Evolutionary conservation across 768 basidiomycete genomes (phyloP).

Genomic region (Naematelia encephala): DNA sequence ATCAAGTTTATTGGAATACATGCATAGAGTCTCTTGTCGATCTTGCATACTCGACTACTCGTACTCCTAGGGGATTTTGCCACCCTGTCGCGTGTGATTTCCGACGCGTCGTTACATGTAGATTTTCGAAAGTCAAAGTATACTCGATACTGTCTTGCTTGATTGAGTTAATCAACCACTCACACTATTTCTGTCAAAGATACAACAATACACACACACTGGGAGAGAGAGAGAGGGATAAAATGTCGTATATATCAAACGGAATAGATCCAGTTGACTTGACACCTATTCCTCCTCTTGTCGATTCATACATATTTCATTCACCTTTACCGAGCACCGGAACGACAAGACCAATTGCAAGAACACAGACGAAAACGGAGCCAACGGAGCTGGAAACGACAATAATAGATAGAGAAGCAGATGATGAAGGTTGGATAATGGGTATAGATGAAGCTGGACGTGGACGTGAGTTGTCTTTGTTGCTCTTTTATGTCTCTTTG

Average conservation of each 20-base stretch:
- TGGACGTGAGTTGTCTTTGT: constrained; percentile 57
- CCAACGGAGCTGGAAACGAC: not conserved
- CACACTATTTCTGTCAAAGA: too few relatives aligned
- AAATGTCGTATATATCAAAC: too few relatives aligned
- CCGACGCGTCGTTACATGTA: too few relatives aligned
- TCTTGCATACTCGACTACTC: too few relatives aligned
- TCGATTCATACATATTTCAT: constrained; percentile 41
- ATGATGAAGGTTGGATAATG: constrained; percentile 69
- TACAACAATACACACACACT: too few relatives aligned
- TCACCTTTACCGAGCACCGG: constrained; percentile 28
- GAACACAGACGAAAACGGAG: not conserved
- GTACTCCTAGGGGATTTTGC: too few relatives aligned
- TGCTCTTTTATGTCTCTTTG: not conserved
- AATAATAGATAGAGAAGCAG: not conserved
- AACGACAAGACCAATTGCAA: not conserved
- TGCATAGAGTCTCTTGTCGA: too few relatives aligned
- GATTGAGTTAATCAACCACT: too few relatives aligned
- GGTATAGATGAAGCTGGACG: constrained; percentile 99
- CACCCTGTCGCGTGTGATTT: not conserved
- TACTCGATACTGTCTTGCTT: too few relatives aligned
- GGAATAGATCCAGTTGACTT: constrained; percentile 39
- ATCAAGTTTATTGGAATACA: not conserved
- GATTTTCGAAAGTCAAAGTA: too few relatives aligned
- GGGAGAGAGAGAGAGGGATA: too few relatives aligned
- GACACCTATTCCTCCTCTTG: constrained; percentile 24